Base-by-base conservation (phyloP, 2,329 filamentous ascomycete genomes). In the Pestalotiopsis sp. region DNA sequence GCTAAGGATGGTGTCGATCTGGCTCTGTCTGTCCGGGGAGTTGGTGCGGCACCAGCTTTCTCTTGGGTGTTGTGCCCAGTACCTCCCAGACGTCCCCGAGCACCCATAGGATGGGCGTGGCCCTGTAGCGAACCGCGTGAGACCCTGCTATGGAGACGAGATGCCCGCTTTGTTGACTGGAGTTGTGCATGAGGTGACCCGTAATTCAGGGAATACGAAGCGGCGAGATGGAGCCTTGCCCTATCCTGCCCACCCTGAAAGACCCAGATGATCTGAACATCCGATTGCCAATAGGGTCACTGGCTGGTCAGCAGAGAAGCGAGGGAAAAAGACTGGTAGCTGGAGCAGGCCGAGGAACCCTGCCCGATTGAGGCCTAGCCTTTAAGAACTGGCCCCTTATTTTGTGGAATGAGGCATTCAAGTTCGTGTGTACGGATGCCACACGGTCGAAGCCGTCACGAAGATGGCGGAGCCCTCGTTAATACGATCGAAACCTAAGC, bases 201-300 rank as follows among this genome's bases (percentile, higher is more conserved):
- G 66, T 67, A 71, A 69, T 71, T 63, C 67, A 69, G 66, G 67
- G 60, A 74, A 75, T 75, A 75, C 73, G 73, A 75, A 73, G 73
- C 64, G 71, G 70, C 70, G 68, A 72, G 73, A 71, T 70, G 68
- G 70, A 52, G 44, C 44, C 44, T 20, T 52, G 44, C 44, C 44
- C 44, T 52, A 67, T 65, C 64, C 52, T 39, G 39, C 64, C 65
- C 65, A 62, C 64, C 52, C 26, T 39, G 10, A 1, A 30, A 65
- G 35, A 56, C 52, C 48, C 24, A 55, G 44, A 68, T 66, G 64
- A 57, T 60, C 56, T 66, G 65, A 52, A 24, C 58, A 61, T 66
- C 65, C 39, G 65, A 66, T 66, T 62, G 48, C 26, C 30, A 35
- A 35, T 39, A 38, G 56, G 60, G 52, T 44, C 58, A 39, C 26